Base-by-base conservation (phyloP, 768 basidiomycete genomes). In the Erythrobasidium yunnanense region DNA sequence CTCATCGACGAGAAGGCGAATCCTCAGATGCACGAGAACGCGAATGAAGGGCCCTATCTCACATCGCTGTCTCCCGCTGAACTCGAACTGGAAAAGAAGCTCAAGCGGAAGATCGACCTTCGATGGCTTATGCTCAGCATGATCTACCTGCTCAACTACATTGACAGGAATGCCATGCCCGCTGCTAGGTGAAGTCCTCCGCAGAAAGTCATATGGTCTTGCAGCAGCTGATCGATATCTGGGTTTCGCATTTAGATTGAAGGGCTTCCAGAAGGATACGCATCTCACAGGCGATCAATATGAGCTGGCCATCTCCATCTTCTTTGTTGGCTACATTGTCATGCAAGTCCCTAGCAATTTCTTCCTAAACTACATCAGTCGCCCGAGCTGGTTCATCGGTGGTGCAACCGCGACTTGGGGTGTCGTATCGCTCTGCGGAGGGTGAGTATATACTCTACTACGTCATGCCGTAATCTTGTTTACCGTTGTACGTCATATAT, bases 181-280 rank as follows among this genome's bases (percentile, higher is more conserved):
- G 42, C 42, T 15, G 42, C 42, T 15, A 15, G 42, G 42, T 45
- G 42, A 45, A 20, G 22, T 45, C 22, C 15, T 20, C 22, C 42
- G 15, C 15, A 45, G 42, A 45, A 15, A 45, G 42, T 20, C 15
- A 45, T 45, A 15, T 20, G 25, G 15, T 13, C 27, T 52, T 30
- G 11, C 29, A 20, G 29, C 11, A 11, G 18, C n/a, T n/a, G 38
- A 42, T n/a, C 38, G 38, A n/a, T 11, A 52, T 25, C 8, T 23
- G 13, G 15, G 13, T 8, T 25, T 15, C 22, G 18, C 29, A 8
- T 11, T 23, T 8, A 52, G 50, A 23, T 25, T 52, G 13, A 52
- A 52, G 29, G 50, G 50, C 8, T 52, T 52, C 50, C 50, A 52
- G 50, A 8, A 23, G 22, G 50, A 52, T 25, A 52, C 50, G 50